A percentile compares a stretch with the other conserved stretches of the same genome.
Evolutionary conservation across 1,284 basidiomycete genomes (phyloP).

Genomic region (Cryptococcus sp.): DNA sequence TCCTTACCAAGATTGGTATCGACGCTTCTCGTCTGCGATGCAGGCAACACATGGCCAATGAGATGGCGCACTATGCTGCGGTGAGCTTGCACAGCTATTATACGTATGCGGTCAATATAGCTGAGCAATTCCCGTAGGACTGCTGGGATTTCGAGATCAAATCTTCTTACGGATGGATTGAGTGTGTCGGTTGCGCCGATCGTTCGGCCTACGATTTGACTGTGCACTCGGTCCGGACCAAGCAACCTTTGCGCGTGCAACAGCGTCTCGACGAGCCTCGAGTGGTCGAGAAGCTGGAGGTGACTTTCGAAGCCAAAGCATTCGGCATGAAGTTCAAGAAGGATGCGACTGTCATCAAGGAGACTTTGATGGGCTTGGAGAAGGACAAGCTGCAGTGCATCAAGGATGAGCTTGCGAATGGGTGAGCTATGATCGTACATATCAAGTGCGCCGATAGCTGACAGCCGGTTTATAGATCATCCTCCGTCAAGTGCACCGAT

Average conservation of each 20-base stretch:
- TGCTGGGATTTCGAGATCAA: constrained; percentile 99
- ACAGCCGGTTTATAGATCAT: constrained; percentile 33
- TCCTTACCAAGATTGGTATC: constrained; percentile 90
- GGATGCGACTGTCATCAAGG: constrained; percentile 73
- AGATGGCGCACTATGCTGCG: constrained; percentile 98
- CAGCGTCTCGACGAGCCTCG: constrained; percentile 81
- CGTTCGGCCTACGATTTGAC: constrained; percentile 89
- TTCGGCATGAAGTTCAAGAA: constrained; percentile 89
- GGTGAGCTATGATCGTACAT: constrained; percentile 57
- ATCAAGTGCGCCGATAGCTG: background rate
- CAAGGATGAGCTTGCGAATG: constrained; percentile 72
- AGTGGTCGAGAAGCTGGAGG: constrained; percentile 70
- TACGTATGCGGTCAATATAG: background rate
- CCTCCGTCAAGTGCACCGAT: constrained; percentile 57
- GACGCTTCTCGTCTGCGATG: constrained; percentile 83
- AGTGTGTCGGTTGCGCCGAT: constrained; percentile 99
- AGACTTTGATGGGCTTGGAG: constrained; percentile 67
- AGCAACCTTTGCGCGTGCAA: constrained; percentile 74
- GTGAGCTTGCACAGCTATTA: constrained; percentile 18
- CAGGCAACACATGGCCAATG: constrained; percentile 94
- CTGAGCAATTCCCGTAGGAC: constrained; percentile 57
- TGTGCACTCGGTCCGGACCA: constrained; percentile 61
- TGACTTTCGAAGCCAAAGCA: constrained; percentile 82
- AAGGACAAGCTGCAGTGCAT: constrained; percentile 70
- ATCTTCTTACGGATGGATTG: constrained; percentile 94